Conservation (phyloP, 768 basidiomycete genomes). For the Fomitopsis serialis region DNA sequence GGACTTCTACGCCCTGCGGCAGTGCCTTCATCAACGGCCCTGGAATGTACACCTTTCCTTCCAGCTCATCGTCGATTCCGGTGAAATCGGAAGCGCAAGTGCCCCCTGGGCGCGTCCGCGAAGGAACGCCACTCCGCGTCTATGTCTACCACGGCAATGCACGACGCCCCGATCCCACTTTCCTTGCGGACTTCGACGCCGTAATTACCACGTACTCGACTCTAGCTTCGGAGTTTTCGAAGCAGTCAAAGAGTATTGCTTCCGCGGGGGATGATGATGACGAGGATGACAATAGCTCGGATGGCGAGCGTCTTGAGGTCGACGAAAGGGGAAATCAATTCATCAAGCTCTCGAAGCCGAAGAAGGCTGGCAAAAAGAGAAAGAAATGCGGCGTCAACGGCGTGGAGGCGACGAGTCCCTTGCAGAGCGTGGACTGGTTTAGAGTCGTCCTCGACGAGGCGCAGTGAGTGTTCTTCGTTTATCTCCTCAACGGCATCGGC, state of each 20-base stretch:
- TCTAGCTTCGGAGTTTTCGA: constrained; percentile 90
- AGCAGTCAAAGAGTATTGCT: constrained; percentile 66
- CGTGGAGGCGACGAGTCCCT: constrained; percentile 61
- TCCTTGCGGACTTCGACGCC: constrained; percentile 90
- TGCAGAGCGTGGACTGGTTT: constrained; percentile 97
- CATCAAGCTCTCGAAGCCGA: constrained; percentile 54
- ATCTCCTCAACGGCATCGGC: not conserved
- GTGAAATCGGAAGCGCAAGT: constrained; percentile 10
- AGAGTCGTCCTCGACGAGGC: constrained; percentile 91
- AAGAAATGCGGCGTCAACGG: constrained; percentile 43
- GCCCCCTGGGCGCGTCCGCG: constrained; percentile 14
- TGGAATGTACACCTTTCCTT: constrained; percentile 1
- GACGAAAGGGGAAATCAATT: constrained; percentile 66
- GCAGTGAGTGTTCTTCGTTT: constrained; percentile 75
- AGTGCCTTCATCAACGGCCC: constrained; percentile 23
- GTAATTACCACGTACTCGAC: constrained; percentile 96
- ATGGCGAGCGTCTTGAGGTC: constrained; percentile 53
- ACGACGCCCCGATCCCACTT: constrained; percentile 78
- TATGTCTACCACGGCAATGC: constrained; percentile 96
- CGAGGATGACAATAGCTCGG: constrained; percentile 61
- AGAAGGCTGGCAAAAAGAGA: constrained; percentile 64
- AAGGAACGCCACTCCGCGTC: constrained; percentile 55
- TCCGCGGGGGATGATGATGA: constrained; percentile 56
- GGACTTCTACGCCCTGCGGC: constrained; percentile 23
- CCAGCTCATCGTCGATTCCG: constrained; percentile 7